Evolutionary conservation across 78 protist species (phyloP).

Genomic region (Isochrysis galbana): DNA sequence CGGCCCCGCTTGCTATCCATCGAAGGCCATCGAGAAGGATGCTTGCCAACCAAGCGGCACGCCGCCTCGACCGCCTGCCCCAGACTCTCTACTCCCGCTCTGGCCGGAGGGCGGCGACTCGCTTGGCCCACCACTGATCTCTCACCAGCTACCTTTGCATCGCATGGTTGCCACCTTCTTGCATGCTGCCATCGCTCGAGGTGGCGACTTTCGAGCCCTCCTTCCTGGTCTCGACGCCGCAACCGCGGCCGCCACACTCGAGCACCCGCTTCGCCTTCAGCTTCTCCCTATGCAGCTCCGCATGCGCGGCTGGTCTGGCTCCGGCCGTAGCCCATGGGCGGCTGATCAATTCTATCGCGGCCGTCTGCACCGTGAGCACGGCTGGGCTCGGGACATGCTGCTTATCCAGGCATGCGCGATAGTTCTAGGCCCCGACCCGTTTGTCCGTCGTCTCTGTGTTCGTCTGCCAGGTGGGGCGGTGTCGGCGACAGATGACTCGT

Average conservation of each 20-base stretch:
- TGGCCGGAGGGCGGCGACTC: background rate
- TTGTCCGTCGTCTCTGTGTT: background rate
- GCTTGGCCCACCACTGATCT: background rate
- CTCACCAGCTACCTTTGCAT: background rate
- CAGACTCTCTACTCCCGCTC: background rate
- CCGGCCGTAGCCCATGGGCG: background rate
- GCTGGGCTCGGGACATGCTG: background rate
- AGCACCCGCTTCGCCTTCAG: constrained; percentile 30
- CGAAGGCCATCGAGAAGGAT: too few species aligned
- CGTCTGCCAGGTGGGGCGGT: background rate
- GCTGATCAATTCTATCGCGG: constrained; percentile 19
- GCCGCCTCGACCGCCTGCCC: background rate
- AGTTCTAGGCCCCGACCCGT: background rate
- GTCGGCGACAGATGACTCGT: background rate
- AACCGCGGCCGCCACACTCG: background rate
- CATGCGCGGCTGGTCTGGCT: background rate
- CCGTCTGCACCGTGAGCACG: background rate
- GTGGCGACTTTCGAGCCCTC: background rate
- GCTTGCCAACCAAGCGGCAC: too few species aligned
- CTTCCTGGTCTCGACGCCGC: background rate
- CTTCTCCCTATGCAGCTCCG: background rate
- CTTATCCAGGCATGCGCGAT: background rate
- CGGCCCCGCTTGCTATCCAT: too few species aligned
- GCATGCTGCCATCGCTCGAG: background rate
- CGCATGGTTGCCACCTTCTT: background rate